These are phyloP conservation scores for Zygotorulaspora florentina DNA, from an alignment of 805 yeast species.

Conservation along the genomic window DNA sequence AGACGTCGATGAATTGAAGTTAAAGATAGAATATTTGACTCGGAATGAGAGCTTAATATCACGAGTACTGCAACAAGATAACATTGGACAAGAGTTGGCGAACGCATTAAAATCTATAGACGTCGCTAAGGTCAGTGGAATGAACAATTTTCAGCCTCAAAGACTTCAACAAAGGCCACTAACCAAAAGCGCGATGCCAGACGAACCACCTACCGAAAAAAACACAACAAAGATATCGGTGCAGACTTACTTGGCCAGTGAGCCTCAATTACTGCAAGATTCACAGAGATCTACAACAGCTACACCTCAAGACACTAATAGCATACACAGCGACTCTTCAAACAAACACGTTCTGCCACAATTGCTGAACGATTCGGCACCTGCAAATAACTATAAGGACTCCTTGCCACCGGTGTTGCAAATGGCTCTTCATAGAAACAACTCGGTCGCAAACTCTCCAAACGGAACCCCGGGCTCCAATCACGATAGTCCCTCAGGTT, in stretches of 20 bases:
- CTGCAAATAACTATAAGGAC: conserved; percentile 36
- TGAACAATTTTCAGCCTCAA: conserved; percentile 7
- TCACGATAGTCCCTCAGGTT: conserved; percentile 7
- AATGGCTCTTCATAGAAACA: conserved; percentile 39
- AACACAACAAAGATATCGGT: conserved; percentile 29
- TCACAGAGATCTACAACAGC: conserved; percentile 28
- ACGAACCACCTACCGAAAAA: conserved; percentile 3
- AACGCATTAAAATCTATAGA: conserved; percentile 16
- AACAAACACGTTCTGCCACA: conserved; percentile 24
- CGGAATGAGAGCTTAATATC: conserved; percentile 66
- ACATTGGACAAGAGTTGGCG: conserved; percentile 21
- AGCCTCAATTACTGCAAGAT: conserved; percentile 39
- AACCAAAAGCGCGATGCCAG: conserved; percentile 1
- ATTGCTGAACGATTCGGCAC: conserved; percentile 42
- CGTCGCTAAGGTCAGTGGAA: conserved; percentile 8
- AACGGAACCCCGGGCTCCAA: conserved; percentile 11
- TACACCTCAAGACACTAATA: conserved; percentile 8
- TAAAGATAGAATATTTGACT: conserved; percentile 62
- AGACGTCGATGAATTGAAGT: conserved; percentile 76
- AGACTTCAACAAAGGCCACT: conserved; percentile 11
- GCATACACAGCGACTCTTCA: conserved; percentile 5
- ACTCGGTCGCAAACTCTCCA: conserved; percentile 17
- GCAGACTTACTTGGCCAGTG: conserved; percentile 44
- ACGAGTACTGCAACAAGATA: conserved; percentile 46
- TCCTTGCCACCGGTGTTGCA: conserved; percentile 43